These are phyloP conservation scores for Fusarium verrucosum DNA, from an alignment of 2,329 filamentous ascomycete genomes.

Conservation along the genomic window DNA sequence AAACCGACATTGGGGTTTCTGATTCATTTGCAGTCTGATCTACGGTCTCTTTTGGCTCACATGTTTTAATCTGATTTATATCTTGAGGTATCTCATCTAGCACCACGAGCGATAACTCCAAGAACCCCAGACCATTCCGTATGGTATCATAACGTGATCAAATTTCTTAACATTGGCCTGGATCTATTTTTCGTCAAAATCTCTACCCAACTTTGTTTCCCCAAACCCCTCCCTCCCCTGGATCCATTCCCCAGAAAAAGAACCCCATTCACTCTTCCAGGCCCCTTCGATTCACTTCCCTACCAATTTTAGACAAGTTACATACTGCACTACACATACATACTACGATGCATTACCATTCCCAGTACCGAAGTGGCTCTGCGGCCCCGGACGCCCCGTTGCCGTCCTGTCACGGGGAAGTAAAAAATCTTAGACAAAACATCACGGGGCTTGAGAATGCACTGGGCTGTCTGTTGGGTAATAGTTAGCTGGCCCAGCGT, in stretches of 20 bases:
- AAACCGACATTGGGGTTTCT: neutral
- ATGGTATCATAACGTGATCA: neutral
- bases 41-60: conserved; percentile 1
- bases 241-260: conserved; percentile 30
- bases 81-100: conserved; percentile 33
- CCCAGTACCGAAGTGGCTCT: conserved; percentile 27
- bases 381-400: conserved; percentile 29
- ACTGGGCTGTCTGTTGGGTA: conserved; percentile 40
- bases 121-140: neutral
- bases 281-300: conserved; percentile 32
- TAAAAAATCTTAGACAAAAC: conserved; percentile 32
- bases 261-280: conserved; percentile 33
- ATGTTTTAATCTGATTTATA: conserved; percentile 36
- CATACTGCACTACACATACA: too few relatives aligned
- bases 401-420: conserved; percentile 34
- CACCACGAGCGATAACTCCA: neutral
- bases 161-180: conserved; percentile 2
- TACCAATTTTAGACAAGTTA: conserved; percentile 26
- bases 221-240: conserved; percentile 5
- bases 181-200: conserved; percentile 8
- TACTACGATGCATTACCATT: conserved; percentile 33
- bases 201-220: conserved; percentile 12
- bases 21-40: conserved; percentile 5
- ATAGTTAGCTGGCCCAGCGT: conserved; percentile 34
- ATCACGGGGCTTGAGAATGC: conserved; percentile 32